phyloP scores from a whole-genome alignment of 2,329 filamentous ascomycete genomes.

The Sclerotinia glacialis region DNA sequence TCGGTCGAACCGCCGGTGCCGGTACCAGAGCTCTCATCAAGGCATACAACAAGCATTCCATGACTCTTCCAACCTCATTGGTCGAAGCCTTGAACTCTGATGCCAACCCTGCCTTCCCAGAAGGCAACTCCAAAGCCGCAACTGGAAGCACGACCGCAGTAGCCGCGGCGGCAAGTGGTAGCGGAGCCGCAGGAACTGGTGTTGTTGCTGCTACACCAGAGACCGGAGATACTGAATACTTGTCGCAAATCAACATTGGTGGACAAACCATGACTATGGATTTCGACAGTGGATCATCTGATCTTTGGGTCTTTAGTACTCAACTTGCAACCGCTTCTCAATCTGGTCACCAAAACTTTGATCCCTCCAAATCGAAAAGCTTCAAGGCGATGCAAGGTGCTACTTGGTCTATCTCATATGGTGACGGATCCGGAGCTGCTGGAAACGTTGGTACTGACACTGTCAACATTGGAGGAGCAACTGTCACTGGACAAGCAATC shows the following conservation, averaged over 20 bases:
- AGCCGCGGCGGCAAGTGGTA: constrained; percentile 33
- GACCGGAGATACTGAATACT: constrained; percentile 40
- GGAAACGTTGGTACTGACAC: constrained; percentile 41
- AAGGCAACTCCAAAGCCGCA: constrained; percentile 22
- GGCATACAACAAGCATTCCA: constrained; percentile 66
- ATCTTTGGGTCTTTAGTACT: constrained; percentile 42
- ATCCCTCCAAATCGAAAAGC: constrained; percentile 36
- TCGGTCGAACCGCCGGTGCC: constrained; percentile 32
- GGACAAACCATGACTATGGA: constrained; percentile 39
- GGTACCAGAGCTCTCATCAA: constrained; percentile 55
- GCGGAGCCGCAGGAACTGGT: constrained; percentile 46
- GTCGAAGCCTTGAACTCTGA: constrained; percentile 40
- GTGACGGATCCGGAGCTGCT: constrained; percentile 42
- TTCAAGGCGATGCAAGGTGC: constrained; percentile 36
- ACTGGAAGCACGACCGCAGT: constrained; percentile 21
- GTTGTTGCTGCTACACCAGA: constrained; percentile 63
- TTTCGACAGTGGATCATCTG: constrained; percentile 40
- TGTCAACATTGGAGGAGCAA: constrained; percentile 40
- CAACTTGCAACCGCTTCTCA: constrained; percentile 36
- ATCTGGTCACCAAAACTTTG: constrained; percentile 37
- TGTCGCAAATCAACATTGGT: constrained; percentile 36
- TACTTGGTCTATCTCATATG: constrained; percentile 41
- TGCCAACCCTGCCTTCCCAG: constrained; percentile 20
- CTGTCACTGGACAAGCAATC: constrained; percentile 38
- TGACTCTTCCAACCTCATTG: constrained; percentile 48